These are phyloP conservation scores for Golubevia pallescens DNA, from an alignment of 1,284 basidiomycete species.

Conservation along the genomic window DNA sequence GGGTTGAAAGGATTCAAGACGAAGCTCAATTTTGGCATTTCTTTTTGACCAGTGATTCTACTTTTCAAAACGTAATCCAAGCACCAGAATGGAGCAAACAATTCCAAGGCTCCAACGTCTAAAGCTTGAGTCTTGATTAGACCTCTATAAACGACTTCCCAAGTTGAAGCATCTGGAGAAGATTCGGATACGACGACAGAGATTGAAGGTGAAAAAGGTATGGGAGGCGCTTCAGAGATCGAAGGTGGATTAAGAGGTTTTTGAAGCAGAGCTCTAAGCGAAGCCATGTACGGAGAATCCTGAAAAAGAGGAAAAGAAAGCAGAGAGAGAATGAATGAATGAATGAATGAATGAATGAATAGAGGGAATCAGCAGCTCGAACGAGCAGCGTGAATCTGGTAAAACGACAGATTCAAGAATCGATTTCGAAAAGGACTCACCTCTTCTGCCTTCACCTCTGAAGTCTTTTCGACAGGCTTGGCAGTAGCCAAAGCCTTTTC, in stretches of 20 bases:
- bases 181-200: constrained; percentile 40
- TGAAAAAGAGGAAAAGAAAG: neutral
- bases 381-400: neutral
- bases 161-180: constrained; percentile 29
- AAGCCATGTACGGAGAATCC: constrained; percentile 2
- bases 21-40: constrained; percentile 39
- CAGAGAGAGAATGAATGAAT: neutral
- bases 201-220: constrained; percentile 28
- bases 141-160: constrained; percentile 46
- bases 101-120: constrained; percentile 36
- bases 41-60: constrained; percentile 12
- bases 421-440: neutral
- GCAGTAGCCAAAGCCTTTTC: too few relatives aligned
- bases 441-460: neutral
- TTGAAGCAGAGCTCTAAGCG: constrained; percentile 21
- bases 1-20: constrained; percentile 28
- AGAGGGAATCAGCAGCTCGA: neutral
- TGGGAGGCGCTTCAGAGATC: constrained; percentile 26
- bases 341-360: neutral
- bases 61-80: constrained; percentile 38
- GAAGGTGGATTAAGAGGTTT: constrained; percentile 17
- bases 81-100: constrained; percentile 33
- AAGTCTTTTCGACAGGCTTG: neutral
- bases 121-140: constrained; percentile 28
- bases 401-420: too few relatives aligned